These are phyloP conservation scores for Chamaecrista fasciculata DNA, from an alignment of 306 rosid genomes.

Conservation along the genomic window DNA sequence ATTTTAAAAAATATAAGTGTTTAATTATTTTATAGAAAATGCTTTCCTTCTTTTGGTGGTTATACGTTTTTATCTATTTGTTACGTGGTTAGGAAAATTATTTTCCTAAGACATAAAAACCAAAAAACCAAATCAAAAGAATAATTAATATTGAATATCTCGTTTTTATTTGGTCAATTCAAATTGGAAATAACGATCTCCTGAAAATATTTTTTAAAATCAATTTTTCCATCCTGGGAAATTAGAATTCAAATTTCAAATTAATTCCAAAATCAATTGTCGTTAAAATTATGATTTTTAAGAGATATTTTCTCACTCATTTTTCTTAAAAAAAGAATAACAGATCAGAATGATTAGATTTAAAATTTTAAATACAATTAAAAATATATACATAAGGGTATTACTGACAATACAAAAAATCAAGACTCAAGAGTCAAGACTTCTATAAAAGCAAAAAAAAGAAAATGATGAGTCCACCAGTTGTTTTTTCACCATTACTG, in stretches of 20 bases:
- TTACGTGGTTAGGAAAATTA: too few relatives aligned
- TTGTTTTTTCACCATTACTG: conserved; percentile 26
- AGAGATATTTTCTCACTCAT: conserved; percentile 21
- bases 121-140: conserved; percentile 23
- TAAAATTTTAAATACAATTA: background rate
- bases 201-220: conserved; percentile 20
- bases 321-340: conserved; percentile 23
- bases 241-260: conserved; percentile 16
- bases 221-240: conserved; percentile 16
- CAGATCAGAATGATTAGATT: conserved; percentile 26
- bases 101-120: conserved; percentile 21
- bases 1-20: too few relatives aligned
- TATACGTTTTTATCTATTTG: too few relatives aligned
- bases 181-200: conserved; percentile 27
- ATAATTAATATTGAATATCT: conserved; percentile 25
- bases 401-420: background rate
- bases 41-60: too few relatives aligned
- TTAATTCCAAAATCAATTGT: background rate
- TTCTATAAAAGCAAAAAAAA: background rate
- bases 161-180: background rate
- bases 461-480: background rate
- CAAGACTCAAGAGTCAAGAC: background rate
- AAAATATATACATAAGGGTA: background rate
- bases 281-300: too few relatives aligned
- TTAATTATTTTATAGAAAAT: too few relatives aligned